These are phyloP conservation scores for Chrysopogon serrulatus DNA, from an alignment of 176 grass and related monocot genomes.

Conservation along the genomic window DNA sequence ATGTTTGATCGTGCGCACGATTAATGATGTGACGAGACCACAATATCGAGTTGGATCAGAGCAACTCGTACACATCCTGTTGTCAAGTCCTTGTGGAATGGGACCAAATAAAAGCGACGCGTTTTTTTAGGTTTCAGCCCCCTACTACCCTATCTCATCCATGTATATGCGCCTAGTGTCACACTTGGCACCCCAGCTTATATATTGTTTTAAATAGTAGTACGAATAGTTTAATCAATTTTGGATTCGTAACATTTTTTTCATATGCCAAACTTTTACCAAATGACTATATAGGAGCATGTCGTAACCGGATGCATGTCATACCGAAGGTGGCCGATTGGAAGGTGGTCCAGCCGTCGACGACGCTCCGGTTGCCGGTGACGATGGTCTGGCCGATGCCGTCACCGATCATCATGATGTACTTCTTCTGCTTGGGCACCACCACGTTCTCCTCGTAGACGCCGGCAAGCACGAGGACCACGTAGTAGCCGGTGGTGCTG, in stretches of 20 bases:
- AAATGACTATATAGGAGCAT: neutral
- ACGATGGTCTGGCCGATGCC: constrained; percentile 78
- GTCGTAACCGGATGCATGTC: neutral
- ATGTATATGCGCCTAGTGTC: neutral
- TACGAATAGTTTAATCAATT: neutral
- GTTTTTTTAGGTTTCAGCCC: constrained; percentile 33
- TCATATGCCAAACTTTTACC: no score
- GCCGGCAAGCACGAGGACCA: constrained; percentile 67
- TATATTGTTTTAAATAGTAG: neutral
- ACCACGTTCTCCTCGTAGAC: constrained; percentile 90
- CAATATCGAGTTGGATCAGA: neutral
- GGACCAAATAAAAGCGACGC: constrained; percentile 40
- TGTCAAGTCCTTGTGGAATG: neutral
- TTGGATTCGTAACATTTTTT: no score
- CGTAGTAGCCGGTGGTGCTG: constrained; percentile 53
- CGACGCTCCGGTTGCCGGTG: constrained; percentile 67
- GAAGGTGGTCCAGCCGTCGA: constrained; percentile 79
- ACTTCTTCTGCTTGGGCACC: constrained; percentile 57
- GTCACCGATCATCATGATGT: constrained; percentile 86
- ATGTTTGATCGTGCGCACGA: neutral
- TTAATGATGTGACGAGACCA: neutral
- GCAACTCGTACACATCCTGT: constrained; percentile 4
- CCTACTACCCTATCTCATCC: constrained; percentile 17
- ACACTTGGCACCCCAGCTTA: neutral
- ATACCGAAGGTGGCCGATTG: constrained; percentile 82